Conservation (phyloP, 2,329 filamentous ascomycete species). For the Fusarium albidum region DNA sequence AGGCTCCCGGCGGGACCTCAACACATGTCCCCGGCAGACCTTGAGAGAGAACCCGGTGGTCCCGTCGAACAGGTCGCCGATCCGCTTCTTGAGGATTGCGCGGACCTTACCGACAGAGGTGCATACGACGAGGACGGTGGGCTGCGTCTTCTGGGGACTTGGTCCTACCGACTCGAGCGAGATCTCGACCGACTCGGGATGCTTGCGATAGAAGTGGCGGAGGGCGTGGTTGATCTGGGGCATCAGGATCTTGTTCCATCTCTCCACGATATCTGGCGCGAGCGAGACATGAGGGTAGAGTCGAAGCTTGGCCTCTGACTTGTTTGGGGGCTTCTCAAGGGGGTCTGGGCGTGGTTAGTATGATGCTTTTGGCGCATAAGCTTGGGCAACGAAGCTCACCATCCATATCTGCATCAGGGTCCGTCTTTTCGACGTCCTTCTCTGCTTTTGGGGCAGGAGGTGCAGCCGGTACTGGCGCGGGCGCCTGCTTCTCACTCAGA, state of each 20-base stretch:
- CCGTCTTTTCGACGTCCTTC: conserved; percentile 14
- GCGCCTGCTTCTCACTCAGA: conserved; percentile 30
- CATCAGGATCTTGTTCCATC: conserved; percentile 77
- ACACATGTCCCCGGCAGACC: conserved; percentile 74
- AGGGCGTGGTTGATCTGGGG: conserved; percentile 77
- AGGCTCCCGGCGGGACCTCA: conserved; percentile 63
- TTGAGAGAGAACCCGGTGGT: conserved; percentile 70
- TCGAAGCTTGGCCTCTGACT: conserved; percentile 55
- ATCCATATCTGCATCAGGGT: conserved; percentile 22
- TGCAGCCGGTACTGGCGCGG: conserved; percentile 1
- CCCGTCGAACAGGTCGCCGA: conserved; percentile 71
- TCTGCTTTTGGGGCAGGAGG: background rate
- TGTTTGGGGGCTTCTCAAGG: conserved; percentile 27
- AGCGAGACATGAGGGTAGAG: conserved; percentile 68
- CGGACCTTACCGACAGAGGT: conserved; percentile 78
- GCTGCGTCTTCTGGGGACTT: conserved; percentile 69
- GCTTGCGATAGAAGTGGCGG: conserved; percentile 74
- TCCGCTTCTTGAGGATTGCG: conserved; percentile 73
- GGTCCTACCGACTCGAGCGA: conserved; percentile 79
- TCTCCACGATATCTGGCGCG: conserved; percentile 68
- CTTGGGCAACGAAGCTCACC: conserved; percentile 17
- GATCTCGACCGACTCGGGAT: conserved; percentile 80
- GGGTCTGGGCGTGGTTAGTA: conserved; percentile 31
- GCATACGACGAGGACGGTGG: conserved; percentile 81
- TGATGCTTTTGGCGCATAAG: background rate